A percentile compares a stretch with the other conserved stretches of the same genome.
phyloP scores from a whole-genome alignment of 257 asterid genomes.

The Nicotiana tabacum region DNA sequence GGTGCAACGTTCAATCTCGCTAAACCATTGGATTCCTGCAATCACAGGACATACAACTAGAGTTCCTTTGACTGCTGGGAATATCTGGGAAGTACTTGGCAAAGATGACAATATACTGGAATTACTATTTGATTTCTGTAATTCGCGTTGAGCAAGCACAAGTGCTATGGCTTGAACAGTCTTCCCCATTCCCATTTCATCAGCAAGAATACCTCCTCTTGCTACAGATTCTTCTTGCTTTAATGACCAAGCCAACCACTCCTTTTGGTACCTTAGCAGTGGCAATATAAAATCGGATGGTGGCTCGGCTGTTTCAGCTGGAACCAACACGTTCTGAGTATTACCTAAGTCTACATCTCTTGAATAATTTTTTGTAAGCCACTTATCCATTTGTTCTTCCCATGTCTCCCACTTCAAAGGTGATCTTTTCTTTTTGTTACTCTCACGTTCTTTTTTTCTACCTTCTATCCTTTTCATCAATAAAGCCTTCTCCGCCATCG shows the following conservation, averaged over 20 bases:
- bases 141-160: constrained; percentile 62
- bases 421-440: constrained; percentile 35
- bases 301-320: constrained; percentile 51
- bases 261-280: constrained; percentile 72
- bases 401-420: constrained; percentile 56
- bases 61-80: constrained; percentile 64
- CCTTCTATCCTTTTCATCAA: background rate
- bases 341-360: constrained; percentile 35
- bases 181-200: constrained; percentile 98
- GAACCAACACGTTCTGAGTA: constrained; percentile 39
- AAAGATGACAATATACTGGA: constrained; percentile 28
- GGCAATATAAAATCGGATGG: constrained; percentile 66
- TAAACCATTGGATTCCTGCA: constrained; percentile 75
- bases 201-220: constrained; percentile 90
- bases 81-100: constrained; percentile 34
- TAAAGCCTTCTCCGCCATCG: background rate
- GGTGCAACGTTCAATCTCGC: constrained; percentile 75
- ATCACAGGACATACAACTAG: constrained; percentile 86
- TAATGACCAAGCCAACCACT: constrained; percentile 89
- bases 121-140: constrained; percentile 28
- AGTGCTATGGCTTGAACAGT: constrained; percentile 89
- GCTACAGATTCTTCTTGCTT: constrained; percentile 72
- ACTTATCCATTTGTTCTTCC: constrained; percentile 50
- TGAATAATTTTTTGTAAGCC: constrained; percentile 50
- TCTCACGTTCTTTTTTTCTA: constrained; percentile 34